phyloP scores from a whole-genome alignment of 2,329 filamentous ascomycete species.

The Epichloe aotearoae region DNA sequence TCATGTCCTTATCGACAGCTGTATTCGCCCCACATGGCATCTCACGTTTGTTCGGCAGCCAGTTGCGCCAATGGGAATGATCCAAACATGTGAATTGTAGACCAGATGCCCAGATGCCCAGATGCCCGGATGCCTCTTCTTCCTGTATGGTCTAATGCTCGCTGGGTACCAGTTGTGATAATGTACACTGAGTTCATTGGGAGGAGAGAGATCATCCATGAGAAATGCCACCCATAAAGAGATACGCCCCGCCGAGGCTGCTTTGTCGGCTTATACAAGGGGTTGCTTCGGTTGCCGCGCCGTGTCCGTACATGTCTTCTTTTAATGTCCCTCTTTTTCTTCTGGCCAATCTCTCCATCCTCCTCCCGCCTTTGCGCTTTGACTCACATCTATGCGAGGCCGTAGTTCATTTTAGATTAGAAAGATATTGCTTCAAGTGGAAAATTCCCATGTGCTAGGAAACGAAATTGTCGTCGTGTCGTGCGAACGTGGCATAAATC shows the following conservation, averaged over 20 bases:
- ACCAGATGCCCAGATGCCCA: conserved; percentile 17
- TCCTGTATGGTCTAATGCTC: conserved; percentile 32
- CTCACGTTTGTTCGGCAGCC: neutral
- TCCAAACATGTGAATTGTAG: conserved; percentile 14
- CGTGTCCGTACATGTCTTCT: neutral
- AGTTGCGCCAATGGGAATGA: neutral
- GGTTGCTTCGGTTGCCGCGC: neutral
- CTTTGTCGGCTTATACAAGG: conserved; percentile 19
- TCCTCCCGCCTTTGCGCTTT: conserved; percentile 1
- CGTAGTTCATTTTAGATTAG: neutral
- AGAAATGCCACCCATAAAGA: conserved; percentile 4
- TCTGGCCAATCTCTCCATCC: neutral
- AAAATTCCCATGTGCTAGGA: conserved; percentile 13
- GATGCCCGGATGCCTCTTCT: conserved; percentile 14
- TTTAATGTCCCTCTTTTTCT: conserved; percentile 7
- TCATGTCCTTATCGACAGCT: neutral
- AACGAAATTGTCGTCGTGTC: conserved; percentile 25
- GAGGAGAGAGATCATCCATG: conserved; percentile 34
- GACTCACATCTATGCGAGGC: conserved; percentile 4
- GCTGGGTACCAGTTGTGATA: conserved; percentile 32
- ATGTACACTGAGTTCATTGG: conserved; percentile 37
- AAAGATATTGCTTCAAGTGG: neutral
- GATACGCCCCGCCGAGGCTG: conserved; percentile 12
- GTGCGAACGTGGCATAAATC: conserved; percentile 7
- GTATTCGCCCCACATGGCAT: neutral